Conservation (phyloP, 768 basidiomycete species). For the Antrodiella citrinella region DNA sequence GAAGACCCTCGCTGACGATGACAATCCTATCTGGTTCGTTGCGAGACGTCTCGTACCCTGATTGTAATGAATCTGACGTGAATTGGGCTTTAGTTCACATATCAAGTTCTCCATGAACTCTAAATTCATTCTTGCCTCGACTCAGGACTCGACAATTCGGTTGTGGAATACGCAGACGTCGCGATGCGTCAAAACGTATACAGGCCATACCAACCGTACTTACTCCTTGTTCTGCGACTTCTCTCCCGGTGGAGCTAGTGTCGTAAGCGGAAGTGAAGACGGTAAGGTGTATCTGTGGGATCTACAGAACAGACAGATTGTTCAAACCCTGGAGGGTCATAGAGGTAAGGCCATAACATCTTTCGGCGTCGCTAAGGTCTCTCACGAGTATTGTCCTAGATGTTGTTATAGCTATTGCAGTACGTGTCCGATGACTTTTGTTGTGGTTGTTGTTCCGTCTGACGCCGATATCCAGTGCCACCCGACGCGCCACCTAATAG, state of each 20-base stretch:
- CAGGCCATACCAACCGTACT: slow-evolving; percentile 78
- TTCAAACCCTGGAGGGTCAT: slow-evolving; percentile 74
- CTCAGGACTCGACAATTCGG: slow-evolving; percentile 90
- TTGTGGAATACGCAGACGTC: slow-evolving; percentile 93
- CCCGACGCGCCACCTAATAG: slow-evolving; percentile 66
- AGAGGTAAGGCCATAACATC: slow-evolving; percentile 41
- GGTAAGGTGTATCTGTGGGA: slow-evolving; percentile 86
- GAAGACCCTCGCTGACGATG: slow-evolving; percentile 94
- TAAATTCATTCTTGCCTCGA: slow-evolving; percentile 79
- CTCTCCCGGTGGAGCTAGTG: slow-evolving; percentile 52
- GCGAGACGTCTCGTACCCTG: too few relatives aligned
- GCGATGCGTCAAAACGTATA: slow-evolving; percentile 88
- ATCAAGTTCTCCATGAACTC: slow-evolving; percentile 92
- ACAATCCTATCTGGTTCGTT: slow-evolving; percentile 81
- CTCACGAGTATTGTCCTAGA: slow-evolving; percentile 23
- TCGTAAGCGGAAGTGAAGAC: slow-evolving; percentile 89
- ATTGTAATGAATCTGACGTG: neutral
- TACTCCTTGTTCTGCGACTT: slow-evolving; percentile 74
- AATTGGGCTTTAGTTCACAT: slow-evolving; percentile 56
- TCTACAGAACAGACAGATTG: slow-evolving; percentile 68
- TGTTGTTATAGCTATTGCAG: slow-evolving; percentile 74
- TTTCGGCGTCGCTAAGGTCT: slow-evolving; percentile 17
- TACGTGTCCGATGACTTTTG: slow-evolving; percentile 7
- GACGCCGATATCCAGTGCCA: slow-evolving; percentile 48
- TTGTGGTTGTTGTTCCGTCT: slow-evolving; percentile 4